phyloP scores from a whole-genome alignment of 2,329 filamentous ascomycete genomes.

The Proliferodiscus dingleyae region DNA sequence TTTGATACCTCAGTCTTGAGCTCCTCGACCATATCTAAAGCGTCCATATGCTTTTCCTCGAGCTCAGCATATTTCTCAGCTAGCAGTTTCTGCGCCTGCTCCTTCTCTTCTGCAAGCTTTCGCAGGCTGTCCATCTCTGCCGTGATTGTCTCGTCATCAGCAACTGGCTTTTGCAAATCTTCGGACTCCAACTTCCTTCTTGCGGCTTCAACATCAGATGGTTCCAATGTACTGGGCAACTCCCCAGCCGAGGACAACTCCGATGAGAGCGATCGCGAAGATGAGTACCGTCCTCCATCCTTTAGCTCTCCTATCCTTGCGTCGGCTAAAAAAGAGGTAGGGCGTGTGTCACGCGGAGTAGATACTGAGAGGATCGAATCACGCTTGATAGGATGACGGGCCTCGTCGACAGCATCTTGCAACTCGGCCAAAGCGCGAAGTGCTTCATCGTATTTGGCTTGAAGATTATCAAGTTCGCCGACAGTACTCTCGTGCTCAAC shows the following conservation, averaged over 20 bases:
- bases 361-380: conserved; percentile 51
- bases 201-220: conserved; percentile 54
- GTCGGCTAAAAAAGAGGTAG: conserved; percentile 81
- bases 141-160: conserved; percentile 43
- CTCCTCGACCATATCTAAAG: conserved; percentile 81
- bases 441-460: conserved; percentile 86
- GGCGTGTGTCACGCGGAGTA: conserved; percentile 50
- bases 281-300: conserved; percentile 63
- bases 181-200: conserved; percentile 32
- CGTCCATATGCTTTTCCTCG: conserved; percentile 74
- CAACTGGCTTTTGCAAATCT: conserved; percentile 27
- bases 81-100: conserved; percentile 67
- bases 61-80: conserved; percentile 77
- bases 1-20: conserved; percentile 82
- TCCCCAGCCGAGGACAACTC: conserved; percentile 87
- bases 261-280: conserved; percentile 87
- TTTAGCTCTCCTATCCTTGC: conserved; percentile 66
- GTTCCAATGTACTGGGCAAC: conserved; percentile 61
- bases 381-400: conserved; percentile 55
- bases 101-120: conserved; percentile 68
- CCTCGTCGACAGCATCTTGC: conserved; percentile 79
- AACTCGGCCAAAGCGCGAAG: conserved; percentile 76
- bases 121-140: conserved; percentile 69
- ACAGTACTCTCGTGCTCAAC: conserved; percentile 85
- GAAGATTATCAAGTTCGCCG: conserved; percentile 74